Percentiles rank a stretch among this genome's conserved stretches.
Conservation (phyloP, 2,329 filamentous ascomycete genomes). For the Onygenales sp. region DNA sequence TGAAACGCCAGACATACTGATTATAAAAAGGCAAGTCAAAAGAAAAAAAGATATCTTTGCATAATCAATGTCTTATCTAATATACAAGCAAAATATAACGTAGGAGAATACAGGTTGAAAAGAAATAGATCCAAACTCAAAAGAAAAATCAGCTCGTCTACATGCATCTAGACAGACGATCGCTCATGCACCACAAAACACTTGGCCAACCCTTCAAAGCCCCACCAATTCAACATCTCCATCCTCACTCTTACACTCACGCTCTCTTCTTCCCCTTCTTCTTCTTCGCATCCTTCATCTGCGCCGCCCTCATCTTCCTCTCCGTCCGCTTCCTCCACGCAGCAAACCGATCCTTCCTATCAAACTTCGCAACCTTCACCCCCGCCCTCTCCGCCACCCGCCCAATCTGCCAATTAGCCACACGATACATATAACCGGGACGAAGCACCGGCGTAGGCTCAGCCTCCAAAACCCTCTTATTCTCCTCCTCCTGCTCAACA, state of each 20-base stretch:
- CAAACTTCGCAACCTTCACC: constrained; percentile 46
- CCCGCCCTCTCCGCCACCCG: constrained; percentile 51
- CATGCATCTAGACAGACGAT: too few species aligned
- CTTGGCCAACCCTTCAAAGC: too few species aligned
- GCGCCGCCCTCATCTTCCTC: constrained; percentile 41
- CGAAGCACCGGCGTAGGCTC: constrained; percentile 27
- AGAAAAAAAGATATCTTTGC: too few species aligned
- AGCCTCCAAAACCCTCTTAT: constrained; percentile 10
- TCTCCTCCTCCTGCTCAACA: constrained; percentile 8
- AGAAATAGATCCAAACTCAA: neutral
- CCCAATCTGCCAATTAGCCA: constrained; percentile 61
- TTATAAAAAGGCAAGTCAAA: too few species aligned
- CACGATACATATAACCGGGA: constrained; percentile 54
- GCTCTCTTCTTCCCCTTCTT: constrained; percentile 23
- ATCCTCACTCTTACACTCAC: constrained; percentile 22
- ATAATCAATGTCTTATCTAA: too few species aligned
- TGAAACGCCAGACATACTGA: too few species aligned
- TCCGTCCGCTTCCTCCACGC: constrained; percentile 54
- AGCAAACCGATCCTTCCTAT: constrained; percentile 51
- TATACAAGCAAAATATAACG: too few species aligned
- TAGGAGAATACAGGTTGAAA: too few species aligned
- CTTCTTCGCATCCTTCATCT: constrained; percentile 45
- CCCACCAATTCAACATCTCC: constrained; percentile 6
- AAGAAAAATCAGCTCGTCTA: neutral
- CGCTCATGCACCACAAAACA: neutral